Percentiles rank a stretch among this genome's conserved stretches.
Evolutionary conservation across 768 basidiomycete genomes (phyloP).

Genomic region (Hygrophorus pudorinus): DNA sequence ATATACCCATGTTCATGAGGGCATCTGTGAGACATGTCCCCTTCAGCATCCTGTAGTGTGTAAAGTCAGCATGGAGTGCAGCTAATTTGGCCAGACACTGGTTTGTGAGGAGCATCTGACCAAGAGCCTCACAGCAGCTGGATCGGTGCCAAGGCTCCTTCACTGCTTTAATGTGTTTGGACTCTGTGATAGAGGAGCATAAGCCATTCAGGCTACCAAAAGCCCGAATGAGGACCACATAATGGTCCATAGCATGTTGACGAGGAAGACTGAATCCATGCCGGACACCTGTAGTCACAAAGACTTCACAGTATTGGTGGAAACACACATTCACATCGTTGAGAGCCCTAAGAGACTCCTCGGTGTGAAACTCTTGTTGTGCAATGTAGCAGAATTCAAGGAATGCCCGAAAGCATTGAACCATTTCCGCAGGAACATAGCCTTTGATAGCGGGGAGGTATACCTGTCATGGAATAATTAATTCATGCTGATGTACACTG

Average conservation of each 20-base stretch:
- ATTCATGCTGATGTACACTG: too few species aligned
- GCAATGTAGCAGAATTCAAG: slow-evolving; percentile 18
- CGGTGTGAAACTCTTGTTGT: slow-evolving; percentile 8
- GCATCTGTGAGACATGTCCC: background rate
- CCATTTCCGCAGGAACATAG: slow-evolving; percentile 10
- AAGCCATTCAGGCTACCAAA: slow-evolving; percentile 14
- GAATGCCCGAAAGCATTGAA: slow-evolving; percentile 10
- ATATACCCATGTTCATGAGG: too few species aligned
- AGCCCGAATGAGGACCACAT: slow-evolving; percentile 7
- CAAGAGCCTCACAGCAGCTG: slow-evolving; percentile 11
- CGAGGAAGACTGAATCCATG: slow-evolving; percentile 12
- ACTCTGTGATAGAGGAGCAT: slow-evolving; percentile 16
- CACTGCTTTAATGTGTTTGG: slow-evolving; percentile 16
- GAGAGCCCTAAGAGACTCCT: slow-evolving; percentile 1
- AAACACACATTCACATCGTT: slow-evolving; percentile 5
- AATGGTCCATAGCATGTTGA: slow-evolving; percentile 14
- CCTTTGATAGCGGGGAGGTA: slow-evolving; percentile 14
- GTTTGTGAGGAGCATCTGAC: slow-evolving; percentile 16
- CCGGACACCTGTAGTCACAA: slow-evolving; percentile 7
- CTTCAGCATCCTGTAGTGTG: slow-evolving; percentile 10
- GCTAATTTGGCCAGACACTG: slow-evolving; percentile 14
- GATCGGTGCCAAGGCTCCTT: slow-evolving; percentile 16
- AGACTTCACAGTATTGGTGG: slow-evolving; percentile 11
- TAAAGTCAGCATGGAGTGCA: slow-evolving; percentile 10
- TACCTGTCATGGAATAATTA: slow-evolving; percentile 8